Conservation (phyloP, 2,329 filamentous ascomycete genomes). For the Aspergillus thermomutatus region DNA sequence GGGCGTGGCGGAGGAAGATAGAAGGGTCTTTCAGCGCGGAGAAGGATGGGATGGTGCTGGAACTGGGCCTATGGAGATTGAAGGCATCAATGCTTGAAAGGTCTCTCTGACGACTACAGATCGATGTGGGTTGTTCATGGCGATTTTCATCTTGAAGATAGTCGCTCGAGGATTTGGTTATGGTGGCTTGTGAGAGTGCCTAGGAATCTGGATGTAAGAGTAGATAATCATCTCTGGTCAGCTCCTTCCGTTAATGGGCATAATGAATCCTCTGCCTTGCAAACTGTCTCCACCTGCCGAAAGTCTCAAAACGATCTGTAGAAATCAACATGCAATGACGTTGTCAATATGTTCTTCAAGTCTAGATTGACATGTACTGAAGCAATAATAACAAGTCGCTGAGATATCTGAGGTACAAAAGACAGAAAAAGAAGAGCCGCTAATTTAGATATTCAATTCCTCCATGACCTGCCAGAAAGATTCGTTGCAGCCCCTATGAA, state of each 20-base stretch:
- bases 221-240: neutral
- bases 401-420: neutral
- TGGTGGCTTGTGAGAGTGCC: neutral
- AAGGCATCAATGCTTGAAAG: constrained; percentile 18
- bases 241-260: neutral
- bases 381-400: neutral
- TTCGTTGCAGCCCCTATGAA: neutral
- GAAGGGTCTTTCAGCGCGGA: constrained; percentile 27
- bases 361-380: neutral
- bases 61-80: constrained; percentile 31
- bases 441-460: neutral
- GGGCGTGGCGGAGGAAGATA: constrained; percentile 22
- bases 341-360: neutral
- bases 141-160: neutral
- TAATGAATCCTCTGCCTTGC: neutral
- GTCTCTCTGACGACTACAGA: neutral
- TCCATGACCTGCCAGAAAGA: neutral
- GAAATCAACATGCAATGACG: neutral
- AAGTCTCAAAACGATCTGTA: neutral
- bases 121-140: neutral
- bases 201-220: neutral
- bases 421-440: neutral
- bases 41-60: constrained; percentile 33
- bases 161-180: neutral
- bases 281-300: neutral